Evolutionary conservation across 2,329 filamentous ascomycete genomes (phyloP).

Genomic region (Diaporthe nobilis): DNA sequence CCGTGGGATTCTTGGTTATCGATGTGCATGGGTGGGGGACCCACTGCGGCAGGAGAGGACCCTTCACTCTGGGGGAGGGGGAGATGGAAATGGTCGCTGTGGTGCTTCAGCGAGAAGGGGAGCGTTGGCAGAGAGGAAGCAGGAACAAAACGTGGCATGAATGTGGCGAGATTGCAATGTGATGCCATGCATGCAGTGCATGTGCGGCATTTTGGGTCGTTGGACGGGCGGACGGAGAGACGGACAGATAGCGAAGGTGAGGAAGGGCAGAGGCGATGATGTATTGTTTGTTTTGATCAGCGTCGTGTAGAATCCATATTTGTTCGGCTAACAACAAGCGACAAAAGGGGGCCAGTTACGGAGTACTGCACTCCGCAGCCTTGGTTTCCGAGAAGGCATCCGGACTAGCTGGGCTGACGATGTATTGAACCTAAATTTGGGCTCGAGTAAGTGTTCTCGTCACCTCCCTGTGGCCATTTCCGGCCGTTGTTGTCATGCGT

Average conservation of each 20-base stretch:
- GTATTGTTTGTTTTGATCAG: conserved; percentile 41
- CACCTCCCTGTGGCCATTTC: not conserved
- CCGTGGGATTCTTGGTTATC: conserved; percentile 12
- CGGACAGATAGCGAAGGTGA: not conserved
- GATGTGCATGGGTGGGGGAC: conserved; percentile 2
- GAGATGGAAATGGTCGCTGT: not conserved
- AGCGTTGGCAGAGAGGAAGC: not conserved
- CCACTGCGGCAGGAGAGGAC: conserved; percentile 10
- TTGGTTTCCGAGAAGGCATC: not conserved
- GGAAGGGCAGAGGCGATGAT: not conserved
- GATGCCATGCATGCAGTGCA: conserved; percentile 5
- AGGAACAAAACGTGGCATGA: conserved; percentile 20
- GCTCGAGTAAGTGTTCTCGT: not conserved
- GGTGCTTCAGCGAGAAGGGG: not conserved
- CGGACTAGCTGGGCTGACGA: conserved; percentile 19
- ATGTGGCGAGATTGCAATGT: conserved; percentile 30
- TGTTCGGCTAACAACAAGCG: conserved; percentile 1
- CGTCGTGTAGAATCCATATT: conserved; percentile 16
- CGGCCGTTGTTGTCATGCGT: conserved; percentile 15
- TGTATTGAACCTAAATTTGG: conserved; percentile 19
- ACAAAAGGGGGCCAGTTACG: not conserved
- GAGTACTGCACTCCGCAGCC: not conserved
- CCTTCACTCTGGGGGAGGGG: conserved; percentile 26
- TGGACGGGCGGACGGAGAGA: not conserved
- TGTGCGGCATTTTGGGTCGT: not conserved